A percentile compares a stretch with the other conserved stretches of the same genome.
These are phyloP conservation scores for Coemansia sp. DNA, from an alignment of 192 early-diverging fungal species.

Conservation along the genomic window DNA sequence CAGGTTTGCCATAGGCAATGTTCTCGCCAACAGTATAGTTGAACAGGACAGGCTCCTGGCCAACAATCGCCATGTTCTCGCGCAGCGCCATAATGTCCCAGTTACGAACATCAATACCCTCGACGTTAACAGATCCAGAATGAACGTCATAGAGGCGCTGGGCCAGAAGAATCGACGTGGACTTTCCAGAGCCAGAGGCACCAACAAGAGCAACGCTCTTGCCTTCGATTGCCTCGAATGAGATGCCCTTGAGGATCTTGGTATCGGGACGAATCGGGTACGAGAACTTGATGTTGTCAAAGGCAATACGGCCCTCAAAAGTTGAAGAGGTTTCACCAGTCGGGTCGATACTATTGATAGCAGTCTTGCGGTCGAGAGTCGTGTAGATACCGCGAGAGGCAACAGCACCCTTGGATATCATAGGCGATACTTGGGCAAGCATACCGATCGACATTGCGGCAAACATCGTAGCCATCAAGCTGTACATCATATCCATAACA, in stretches of 20 bases:
- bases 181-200: slow-evolving; percentile 68
- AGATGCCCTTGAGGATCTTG: slow-evolving; percentile 40
- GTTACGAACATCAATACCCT: slow-evolving; percentile 49
- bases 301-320: slow-evolving; percentile 32
- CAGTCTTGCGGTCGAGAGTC: slow-evolving; percentile 53
- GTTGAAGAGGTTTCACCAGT: slow-evolving; percentile 16
- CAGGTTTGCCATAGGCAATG: slow-evolving; percentile 59
- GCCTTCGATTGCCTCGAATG: slow-evolving; percentile 59
- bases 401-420: slow-evolving; percentile 61
- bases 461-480: slow-evolving; percentile 58
- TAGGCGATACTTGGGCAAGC: slow-evolving; percentile 52
- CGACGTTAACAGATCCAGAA: slow-evolving; percentile 46
- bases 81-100: slow-evolving; percentile 50
- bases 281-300: slow-evolving; percentile 31
- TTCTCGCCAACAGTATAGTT: slow-evolving; percentile 62
- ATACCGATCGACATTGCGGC: slow-evolving; percentile 57
- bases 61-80: slow-evolving; percentile 56
- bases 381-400: slow-evolving; percentile 57
- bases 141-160: slow-evolving; percentile 61
- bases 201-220: slow-evolving; percentile 79
- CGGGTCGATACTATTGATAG: slow-evolving; percentile 51
- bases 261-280: slow-evolving; percentile 47
- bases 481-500: slow-evolving; percentile 21
- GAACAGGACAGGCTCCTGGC: slow-evolving; percentile 65
- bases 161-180: slow-evolving; percentile 62